These are phyloP conservation scores for Vitis riparia DNA, from an alignment of 164 flowering plant genomes.

Conservation along the genomic window DNA sequence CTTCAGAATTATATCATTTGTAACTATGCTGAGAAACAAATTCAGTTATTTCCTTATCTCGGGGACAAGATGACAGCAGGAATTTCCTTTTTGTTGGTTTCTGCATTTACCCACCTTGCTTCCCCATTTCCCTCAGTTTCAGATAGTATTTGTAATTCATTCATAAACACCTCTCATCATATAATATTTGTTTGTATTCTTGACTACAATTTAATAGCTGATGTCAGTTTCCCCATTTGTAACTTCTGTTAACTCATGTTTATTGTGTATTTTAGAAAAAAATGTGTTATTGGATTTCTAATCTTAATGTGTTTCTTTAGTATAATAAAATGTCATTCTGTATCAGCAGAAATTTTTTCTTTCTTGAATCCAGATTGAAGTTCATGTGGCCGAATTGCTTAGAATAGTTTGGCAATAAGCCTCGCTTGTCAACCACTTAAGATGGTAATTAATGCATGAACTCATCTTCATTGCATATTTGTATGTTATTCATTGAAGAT, in stretches of 20 bases:
- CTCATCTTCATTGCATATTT: no score
- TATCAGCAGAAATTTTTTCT: no score
- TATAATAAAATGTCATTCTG: no score
- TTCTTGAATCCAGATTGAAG: no score
- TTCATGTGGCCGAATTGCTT: no score
- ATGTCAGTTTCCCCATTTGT: background rate
- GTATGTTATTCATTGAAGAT: no score
- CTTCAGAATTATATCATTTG: constrained; percentile 6
- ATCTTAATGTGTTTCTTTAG: no score
- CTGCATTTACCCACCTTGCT: constrained; percentile 10
- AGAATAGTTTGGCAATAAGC: no score
- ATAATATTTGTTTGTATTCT: background rate
- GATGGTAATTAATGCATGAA: no score
- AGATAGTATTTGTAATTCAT: constrained; percentile 15
- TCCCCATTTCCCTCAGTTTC: constrained; percentile 6
- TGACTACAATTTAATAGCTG: constrained; percentile 7
- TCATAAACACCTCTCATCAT: background rate
- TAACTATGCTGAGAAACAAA: background rate
- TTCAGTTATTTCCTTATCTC: background rate
- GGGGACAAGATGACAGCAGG: constrained; percentile 28
- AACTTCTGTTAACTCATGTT: background rate
- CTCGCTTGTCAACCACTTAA: no score
- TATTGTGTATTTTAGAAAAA: background rate
- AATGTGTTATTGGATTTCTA: background rate
- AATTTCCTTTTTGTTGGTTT: constrained; percentile 24